Evolutionary conservation across 805 yeast species (phyloP).

Genomic region (Candida chauliodis): DNA sequence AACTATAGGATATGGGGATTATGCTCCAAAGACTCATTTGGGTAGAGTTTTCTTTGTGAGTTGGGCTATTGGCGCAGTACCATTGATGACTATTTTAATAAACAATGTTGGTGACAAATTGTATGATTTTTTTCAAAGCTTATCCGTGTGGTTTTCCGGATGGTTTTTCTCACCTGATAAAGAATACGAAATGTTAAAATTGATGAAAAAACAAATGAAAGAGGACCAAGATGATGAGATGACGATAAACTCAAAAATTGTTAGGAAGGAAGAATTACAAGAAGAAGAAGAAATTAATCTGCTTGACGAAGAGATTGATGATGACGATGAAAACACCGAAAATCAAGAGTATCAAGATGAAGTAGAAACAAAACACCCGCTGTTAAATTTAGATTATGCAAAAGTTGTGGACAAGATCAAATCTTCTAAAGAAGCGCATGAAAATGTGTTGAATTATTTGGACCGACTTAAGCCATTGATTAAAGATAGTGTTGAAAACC

Average conservation of each 20-base stretch:
- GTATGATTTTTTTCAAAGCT: conserved; percentile 24
- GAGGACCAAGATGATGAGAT: conserved; percentile 8
- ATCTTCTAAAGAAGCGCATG: conserved; percentile 11
- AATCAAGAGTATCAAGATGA: background rate
- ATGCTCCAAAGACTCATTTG: conserved; percentile 55
- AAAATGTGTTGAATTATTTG: conserved; percentile 25
- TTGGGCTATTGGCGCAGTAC: conserved; percentile 83
- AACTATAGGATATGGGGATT: conserved; percentile 86
- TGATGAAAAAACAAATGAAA: conserved; percentile 4
- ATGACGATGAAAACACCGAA: background rate
- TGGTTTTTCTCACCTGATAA: conserved; percentile 8
- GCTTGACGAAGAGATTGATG: conserved; percentile 1
- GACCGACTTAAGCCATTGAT: conserved; percentile 26
- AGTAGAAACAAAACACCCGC: background rate
- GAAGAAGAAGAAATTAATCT: conserved; percentile 9
- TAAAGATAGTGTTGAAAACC: conserved; percentile 35
- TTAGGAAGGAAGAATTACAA: conserved; percentile 12
- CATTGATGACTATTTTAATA: conserved; percentile 78
- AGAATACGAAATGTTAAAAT: conserved; percentile 4
- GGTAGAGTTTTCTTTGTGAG: conserved; percentile 71
- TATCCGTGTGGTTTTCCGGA: conserved; percentile 8
- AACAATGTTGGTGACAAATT: conserved; percentile 67
- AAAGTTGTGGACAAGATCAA: background rate
- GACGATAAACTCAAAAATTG: conserved; percentile 8
- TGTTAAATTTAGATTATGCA: background rate